Base-by-base conservation (phyloP, 257 asterid species). In the Cynanchum wilfordii region DNA sequence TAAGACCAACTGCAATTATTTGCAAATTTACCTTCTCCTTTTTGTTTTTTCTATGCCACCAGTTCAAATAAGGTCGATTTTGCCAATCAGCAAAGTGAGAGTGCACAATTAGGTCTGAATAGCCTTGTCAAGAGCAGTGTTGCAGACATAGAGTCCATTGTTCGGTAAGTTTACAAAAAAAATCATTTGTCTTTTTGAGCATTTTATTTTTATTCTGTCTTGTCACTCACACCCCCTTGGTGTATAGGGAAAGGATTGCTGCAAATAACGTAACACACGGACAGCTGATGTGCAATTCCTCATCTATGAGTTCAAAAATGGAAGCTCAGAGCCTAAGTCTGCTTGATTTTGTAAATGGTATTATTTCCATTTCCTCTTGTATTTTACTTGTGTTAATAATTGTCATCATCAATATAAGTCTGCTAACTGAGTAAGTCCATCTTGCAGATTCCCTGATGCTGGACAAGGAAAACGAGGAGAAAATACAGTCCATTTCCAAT, bases 361-460 rank as follows among this genome's bases (percentile, higher is more conserved):
- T 27, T 24, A 51, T 44, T 70, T 66, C 10, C 20, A 24, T 40
- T 50, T 58, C 25, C 25, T 19, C 29, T 58, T 25, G 11, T 42
- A 10, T 57, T 8, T 72, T 16, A n/a, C 33, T 45, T 47, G n/a
- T 3, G 6, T 58, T 15, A 29, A 30, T 38, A 50, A 49, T 3
- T 30, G 15, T 58, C 40, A 33, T 19, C 27, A 19, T 13, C 20
- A 50, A 42, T 42, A 2, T 42, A 65, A 10, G n/a, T 69, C 45
- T 24, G 30, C 15, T 55, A 62, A 73, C 52, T 49, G 10, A 30
- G 76, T 16, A n/a, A 50, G 12, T 56, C 36, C 44, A 51, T 70
- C 44, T 66, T 82, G 81, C 87, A 89, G 96, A 88, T 78, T 85
- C 97, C 63, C 75, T 88, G 69, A 50, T 17, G 70, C 59, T 82